phyloP scores from a whole-genome alignment of 495 filamentous ascomycete species.

The Chaetomium fimeti region DNA sequence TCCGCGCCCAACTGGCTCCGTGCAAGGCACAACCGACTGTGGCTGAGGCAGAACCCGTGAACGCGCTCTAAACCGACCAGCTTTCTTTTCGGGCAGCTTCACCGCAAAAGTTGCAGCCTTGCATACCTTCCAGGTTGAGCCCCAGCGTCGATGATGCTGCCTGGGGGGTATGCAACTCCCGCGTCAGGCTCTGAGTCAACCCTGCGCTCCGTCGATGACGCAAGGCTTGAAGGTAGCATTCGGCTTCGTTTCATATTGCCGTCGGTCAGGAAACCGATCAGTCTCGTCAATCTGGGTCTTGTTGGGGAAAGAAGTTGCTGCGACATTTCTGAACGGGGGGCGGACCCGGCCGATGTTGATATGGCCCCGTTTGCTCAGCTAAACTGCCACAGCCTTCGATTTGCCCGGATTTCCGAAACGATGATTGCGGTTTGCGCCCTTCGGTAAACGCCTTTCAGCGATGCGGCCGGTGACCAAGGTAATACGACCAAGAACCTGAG shows the following conservation, averaged over 20 bases:
- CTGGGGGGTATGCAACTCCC: neutral
- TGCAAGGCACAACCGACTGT: conserved; percentile 12
- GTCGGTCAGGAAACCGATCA: conserved; percentile 15
- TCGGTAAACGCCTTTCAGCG: neutral
- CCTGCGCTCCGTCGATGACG: neutral
- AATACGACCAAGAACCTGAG: neutral
- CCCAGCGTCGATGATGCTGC: neutral
- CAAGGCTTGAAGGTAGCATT: neutral
- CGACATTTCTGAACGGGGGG: neutral
- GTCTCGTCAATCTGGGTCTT: neutral
- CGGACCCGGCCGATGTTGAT: conserved; percentile 5
- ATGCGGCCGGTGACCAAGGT: neutral
- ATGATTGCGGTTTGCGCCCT: neutral
- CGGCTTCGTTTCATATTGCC: neutral
- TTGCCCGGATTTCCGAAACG: neutral
- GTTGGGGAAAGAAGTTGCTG: neutral
- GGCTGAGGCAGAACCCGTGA: neutral
- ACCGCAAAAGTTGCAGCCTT: neutral
- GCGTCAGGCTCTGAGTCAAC: conserved; percentile 13
- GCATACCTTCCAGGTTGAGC: neutral
- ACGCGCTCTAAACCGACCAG: neutral
- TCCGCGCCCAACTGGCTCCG: neutral
- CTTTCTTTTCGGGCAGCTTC: neutral
- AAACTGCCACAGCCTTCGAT: neutral
- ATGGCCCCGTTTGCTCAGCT: neutral